Percentiles rank a stretch among this genome's conserved stretches.
Evolutionary conservation across 2,329 filamentous ascomycete genomes (phyloP).

Genomic region (Niveomyces coronatus): DNA sequence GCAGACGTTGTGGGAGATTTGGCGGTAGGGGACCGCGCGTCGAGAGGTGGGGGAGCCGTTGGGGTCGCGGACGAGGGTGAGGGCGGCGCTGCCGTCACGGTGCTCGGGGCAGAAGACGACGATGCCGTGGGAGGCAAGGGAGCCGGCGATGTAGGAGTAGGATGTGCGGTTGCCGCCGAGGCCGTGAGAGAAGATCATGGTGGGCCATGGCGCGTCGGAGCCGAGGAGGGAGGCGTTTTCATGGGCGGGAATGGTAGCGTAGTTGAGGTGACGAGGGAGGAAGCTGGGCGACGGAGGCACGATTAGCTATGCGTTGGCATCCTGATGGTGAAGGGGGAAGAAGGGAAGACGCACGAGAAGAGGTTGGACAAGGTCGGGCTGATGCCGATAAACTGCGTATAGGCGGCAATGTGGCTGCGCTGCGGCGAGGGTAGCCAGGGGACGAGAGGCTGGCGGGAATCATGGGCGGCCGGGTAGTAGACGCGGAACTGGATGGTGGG

Average conservation of each 20-base stretch:
- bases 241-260: slow-evolving; percentile 60
- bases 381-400: slow-evolving; percentile 65
- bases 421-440: slow-evolving; percentile 74
- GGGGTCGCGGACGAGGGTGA: slow-evolving; percentile 61
- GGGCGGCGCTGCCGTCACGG: slow-evolving; percentile 67
- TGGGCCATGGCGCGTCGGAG: slow-evolving; percentile 56
- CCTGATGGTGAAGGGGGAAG: background rate
- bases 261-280: slow-evolving; percentile 61
- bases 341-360: slow-evolving; percentile 40
- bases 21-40: slow-evolving; percentile 35
- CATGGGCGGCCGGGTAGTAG: slow-evolving; percentile 61
- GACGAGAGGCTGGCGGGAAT: slow-evolving; percentile 46
- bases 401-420: slow-evolving; percentile 61
- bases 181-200: slow-evolving; percentile 79
- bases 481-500: slow-evolving; percentile 70
- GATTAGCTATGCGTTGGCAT: too few species aligned
- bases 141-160: slow-evolving; percentile 74
- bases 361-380: slow-evolving; percentile 46
- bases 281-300: slow-evolving; percentile 33
- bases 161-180: slow-evolving; percentile 72
- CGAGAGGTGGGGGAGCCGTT: slow-evolving; percentile 30
- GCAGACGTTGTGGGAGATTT: slow-evolving; percentile 51
- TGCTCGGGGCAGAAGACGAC: slow-evolving; percentile 77
- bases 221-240: slow-evolving; percentile 58
- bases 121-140: slow-evolving; percentile 69